These are phyloP conservation scores for Solanum chaucha DNA, from an alignment of 257 asterid species.

Conservation along the genomic window DNA sequence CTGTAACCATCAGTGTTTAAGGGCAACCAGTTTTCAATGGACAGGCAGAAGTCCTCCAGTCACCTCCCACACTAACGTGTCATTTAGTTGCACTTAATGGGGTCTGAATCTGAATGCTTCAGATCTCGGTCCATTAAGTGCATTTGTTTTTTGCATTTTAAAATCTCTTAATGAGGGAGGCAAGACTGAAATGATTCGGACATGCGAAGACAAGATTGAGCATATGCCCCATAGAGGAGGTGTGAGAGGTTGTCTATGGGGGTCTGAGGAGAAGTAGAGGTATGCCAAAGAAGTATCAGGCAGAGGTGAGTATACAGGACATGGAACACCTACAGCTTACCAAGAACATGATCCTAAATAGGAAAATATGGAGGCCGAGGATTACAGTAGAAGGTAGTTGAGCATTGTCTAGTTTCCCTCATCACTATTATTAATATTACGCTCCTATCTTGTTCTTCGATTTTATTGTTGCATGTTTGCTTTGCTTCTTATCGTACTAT, in stretches of 20 bases:
- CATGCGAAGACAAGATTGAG: background rate
- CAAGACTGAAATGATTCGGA: background rate
- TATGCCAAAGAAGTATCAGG: background rate
- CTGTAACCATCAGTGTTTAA: background rate
- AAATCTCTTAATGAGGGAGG: background rate
- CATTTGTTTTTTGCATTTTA: background rate
- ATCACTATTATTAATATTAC: background rate
- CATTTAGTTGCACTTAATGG: background rate
- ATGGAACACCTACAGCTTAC: background rate
- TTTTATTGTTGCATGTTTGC: background rate
- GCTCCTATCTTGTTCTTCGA: background rate
- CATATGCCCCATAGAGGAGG: background rate
- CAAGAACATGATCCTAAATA: background rate
- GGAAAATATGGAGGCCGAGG: background rate
- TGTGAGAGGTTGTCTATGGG: background rate
- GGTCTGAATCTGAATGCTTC: background rate
- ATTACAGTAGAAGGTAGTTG: background rate
- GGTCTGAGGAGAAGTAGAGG: background rate
- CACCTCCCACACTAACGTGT: background rate
- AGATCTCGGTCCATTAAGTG: background rate
- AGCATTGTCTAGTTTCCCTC: background rate
- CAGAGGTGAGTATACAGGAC: background rate
- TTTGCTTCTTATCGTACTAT: background rate
- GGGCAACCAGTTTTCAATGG: background rate
- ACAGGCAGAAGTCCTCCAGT: background rate